phyloP scores from a whole-genome alignment of 2,329 filamentous ascomycete species.

The Dactylonectria estremocensis region DNA sequence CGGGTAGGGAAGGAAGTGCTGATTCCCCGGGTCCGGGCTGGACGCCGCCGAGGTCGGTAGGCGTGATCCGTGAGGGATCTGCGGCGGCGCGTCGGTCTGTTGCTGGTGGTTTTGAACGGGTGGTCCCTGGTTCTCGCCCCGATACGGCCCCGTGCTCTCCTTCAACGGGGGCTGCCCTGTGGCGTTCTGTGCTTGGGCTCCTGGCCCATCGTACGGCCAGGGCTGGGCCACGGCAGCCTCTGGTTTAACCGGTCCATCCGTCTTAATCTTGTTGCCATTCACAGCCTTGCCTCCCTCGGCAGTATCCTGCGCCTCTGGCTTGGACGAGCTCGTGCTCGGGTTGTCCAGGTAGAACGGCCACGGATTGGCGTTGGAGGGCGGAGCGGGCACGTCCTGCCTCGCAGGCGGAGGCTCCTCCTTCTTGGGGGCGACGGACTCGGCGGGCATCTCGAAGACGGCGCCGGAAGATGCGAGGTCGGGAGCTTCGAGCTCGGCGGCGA shows the following conservation, averaged over 20 bases:
- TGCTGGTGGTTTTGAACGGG: constrained; percentile 18
- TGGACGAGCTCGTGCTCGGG: constrained; percentile 21
- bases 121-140: constrained; percentile 25
- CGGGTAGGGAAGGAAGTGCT: constrained; percentile 40
- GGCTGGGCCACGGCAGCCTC: constrained; percentile 48
- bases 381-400: constrained; percentile 13
- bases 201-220: constrained; percentile 53
- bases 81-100: constrained; percentile 22
- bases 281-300: constrained; percentile 6
- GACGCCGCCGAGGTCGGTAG: constrained; percentile 30
- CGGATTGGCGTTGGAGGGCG: constrained; percentile 43
- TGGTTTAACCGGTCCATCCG: neutral
- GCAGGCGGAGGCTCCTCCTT: constrained; percentile 22
- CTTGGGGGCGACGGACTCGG: constrained; percentile 43
- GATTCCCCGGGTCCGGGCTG: constrained; percentile 29
- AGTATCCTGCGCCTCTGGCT: constrained; percentile 14
- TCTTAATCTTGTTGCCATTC: constrained; percentile 16
- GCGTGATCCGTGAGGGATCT: constrained; percentile 36
- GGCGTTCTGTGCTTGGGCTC: constrained; percentile 10
- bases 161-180: constrained; percentile 13
- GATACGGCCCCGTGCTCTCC: neutral
- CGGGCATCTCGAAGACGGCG: constrained; percentile 53
- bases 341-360: constrained; percentile 52
- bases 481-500: constrained; percentile 52
- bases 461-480: constrained; percentile 39